phyloP scores from a whole-genome alignment of 176 grass and related monocot genomes.

The Pharus latifolius region DNA sequence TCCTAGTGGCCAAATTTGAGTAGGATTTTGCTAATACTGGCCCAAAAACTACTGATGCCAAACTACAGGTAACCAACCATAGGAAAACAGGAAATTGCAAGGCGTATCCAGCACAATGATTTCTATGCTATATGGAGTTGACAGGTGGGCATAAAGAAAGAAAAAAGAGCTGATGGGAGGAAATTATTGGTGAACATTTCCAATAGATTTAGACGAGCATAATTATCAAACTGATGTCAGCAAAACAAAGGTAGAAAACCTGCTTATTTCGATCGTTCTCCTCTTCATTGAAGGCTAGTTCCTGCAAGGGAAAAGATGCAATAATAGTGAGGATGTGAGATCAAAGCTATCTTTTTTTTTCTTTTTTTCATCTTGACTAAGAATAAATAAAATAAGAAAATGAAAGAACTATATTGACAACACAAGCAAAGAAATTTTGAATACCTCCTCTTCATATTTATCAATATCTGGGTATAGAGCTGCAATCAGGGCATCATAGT shows the following conservation, averaged over 20 bases:
- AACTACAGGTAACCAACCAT: background rate
- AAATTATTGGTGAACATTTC: background rate
- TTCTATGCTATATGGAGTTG: background rate
- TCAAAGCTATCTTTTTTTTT: too few species aligned
- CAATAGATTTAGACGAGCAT: background rate
- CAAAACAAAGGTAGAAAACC: slow-evolving; percentile 33
- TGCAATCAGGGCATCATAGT: slow-evolving; percentile 69
- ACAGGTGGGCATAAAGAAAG: background rate
- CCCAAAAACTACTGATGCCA: background rate
- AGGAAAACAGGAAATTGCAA: background rate
- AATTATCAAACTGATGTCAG: background rate
- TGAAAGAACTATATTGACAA: background rate
- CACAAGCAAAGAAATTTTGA: background rate
- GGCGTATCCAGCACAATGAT: background rate
- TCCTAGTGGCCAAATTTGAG: background rate
- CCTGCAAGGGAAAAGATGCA: slow-evolving; percentile 25
- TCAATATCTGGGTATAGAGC: slow-evolving; percentile 82
- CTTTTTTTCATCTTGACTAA: background rate
- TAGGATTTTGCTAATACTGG: background rate
- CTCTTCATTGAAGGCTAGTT: slow-evolving; percentile 66
- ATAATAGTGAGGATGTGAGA: background rate
- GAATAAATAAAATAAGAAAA: background rate
- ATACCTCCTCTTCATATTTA: slow-evolving; percentile 85
- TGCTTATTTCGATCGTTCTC: slow-evolving; percentile 63
- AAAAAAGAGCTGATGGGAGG: background rate